These are phyloP conservation scores for Pythium coloratum DNA, from an alignment of 352 stramenopile genomes.

Conservation along the genomic window DNA sequence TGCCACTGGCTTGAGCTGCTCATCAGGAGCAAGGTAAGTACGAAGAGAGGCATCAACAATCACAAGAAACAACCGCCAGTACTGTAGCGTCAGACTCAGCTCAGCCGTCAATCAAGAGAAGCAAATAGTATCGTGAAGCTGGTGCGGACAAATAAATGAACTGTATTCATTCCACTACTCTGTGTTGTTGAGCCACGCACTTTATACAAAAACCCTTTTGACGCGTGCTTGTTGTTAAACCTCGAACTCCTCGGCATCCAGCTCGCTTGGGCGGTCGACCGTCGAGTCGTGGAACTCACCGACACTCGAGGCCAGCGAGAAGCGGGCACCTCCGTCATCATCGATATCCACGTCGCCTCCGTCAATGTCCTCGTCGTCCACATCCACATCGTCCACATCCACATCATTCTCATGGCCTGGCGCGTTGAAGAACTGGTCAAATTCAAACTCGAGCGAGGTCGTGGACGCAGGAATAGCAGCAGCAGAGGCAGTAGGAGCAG, in stretches of 20 bases:
- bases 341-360: slow-evolving; percentile 9
- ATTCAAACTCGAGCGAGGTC: slow-evolving; percentile 7
- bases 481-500: background rate
- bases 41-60: background rate
- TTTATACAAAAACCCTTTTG: background rate
- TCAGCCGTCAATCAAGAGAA: background rate
- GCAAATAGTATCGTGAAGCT: background rate
- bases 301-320: slow-evolving; percentile 22
- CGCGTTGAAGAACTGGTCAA: slow-evolving; percentile 14
- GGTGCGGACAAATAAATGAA: slow-evolving; percentile 12
- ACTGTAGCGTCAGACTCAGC: too few species aligned
- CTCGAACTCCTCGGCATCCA: slow-evolving; percentile 25
- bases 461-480: background rate
- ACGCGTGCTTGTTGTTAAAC: slow-evolving; percentile 6
- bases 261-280: slow-evolving; percentile 15
- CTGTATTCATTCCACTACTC: slow-evolving; percentile 6
- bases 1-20: slow-evolving; percentile 10
- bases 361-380: slow-evolving; percentile 16
- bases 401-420: slow-evolving; percentile 1
- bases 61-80: too few species aligned
- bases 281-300: slow-evolving; percentile 27
- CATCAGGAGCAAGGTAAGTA: too few species aligned
- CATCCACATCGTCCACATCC: slow-evolving; percentile 1
- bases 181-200: background rate
- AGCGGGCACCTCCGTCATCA: slow-evolving; percentile 9